Evolutionary conservation across 2,329 filamentous ascomycete species (phyloP).

Genomic region (Cladosporium austrohemisphaericum): DNA sequence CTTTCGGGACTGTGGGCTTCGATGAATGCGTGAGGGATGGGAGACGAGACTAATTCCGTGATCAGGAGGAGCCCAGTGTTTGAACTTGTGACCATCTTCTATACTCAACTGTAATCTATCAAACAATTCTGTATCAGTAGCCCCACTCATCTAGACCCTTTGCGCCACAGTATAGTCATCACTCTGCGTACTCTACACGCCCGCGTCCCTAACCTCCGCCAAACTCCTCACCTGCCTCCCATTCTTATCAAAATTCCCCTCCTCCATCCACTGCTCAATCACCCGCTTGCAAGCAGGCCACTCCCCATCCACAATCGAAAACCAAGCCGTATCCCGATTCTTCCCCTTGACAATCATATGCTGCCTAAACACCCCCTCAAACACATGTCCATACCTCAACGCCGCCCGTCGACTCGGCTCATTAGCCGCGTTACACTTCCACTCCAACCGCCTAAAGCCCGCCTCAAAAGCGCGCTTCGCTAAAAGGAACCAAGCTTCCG

Average conservation of each 20-base stretch:
- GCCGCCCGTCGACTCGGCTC: conserved; percentile 53
- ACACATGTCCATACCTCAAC: conserved; percentile 54
- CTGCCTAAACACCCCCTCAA: conserved; percentile 59
- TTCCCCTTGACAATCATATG: conserved; percentile 59
- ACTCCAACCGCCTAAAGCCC: conserved; percentile 55
- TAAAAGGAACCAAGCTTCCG: conserved; percentile 56
- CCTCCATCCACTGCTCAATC: conserved; percentile 54
- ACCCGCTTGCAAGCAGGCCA: conserved; percentile 49
- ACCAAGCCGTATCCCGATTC: conserved; percentile 59
- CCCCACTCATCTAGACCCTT: too few relatives aligned
- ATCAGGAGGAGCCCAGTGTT: too few relatives aligned
- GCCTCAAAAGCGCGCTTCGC: conserved; percentile 52
- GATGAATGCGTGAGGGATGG: background rate
- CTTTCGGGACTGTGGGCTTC: conserved; percentile 7
- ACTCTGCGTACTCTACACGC: too few relatives aligned
- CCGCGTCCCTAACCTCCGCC: conserved; percentile 36
- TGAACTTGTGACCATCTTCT: too few relatives aligned
- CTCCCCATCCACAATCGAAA: conserved; percentile 55
- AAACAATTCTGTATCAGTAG: too few relatives aligned
- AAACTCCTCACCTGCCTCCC: conserved; percentile 51
- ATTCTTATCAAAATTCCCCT: conserved; percentile 53
- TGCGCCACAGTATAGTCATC: too few relatives aligned
- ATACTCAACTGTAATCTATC: too few relatives aligned
- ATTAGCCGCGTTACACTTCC: conserved; percentile 62
- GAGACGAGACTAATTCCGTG: too few relatives aligned